Base-by-base conservation (phyloP, 768 basidiomycete genomes). In the Tricholoma sp. region DNA sequence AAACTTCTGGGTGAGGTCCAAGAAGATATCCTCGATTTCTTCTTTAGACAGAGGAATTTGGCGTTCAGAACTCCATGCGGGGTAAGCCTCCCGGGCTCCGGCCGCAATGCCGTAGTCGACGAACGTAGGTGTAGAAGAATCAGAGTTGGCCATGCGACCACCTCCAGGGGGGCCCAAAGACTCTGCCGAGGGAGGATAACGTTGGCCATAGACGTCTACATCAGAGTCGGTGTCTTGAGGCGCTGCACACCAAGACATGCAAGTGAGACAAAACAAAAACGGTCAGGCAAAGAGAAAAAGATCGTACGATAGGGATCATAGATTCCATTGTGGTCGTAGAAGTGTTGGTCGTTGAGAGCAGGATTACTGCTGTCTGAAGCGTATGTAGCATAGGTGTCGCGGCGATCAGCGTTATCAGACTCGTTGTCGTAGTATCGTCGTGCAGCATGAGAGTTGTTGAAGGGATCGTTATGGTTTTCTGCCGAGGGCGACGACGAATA, bases 21-120 rank as follows among this genome's bases (percentile, higher is more conserved):
- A 83, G 68, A 98, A 92, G 50, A 99, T 92, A 68, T 99, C 97
- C 70, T 98, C 96, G 55, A 98, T 98, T 76, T 98, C 97, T 72
- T 99, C 97, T 77, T 98, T 98, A 17, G 94, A 95, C 12, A 99
- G 77, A n/a, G 96, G 96, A 59, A 98, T 97, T 62, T 90, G 86
- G 12, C 91, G 86, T 52, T 98, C 97, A 39, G 85, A 72, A 9
- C 85, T 86, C 97, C 97, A 99, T 1, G 96, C 94, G 0, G 96
- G 91, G 67, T 98, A 98, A 37, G 93, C 85, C 63, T 98, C 94
- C 48, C 85, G 82, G 41, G 74, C 80, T 53, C 83, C 83, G 31
- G 76, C 72, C 3, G 80, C 70, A 11, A 77, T 76, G 36, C 72
- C 72, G 57, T 85, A 83, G 54, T 92, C 90, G 58, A 79, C 75